Evolutionary conservation across 352 stramenopile genomes (phyloP).

Genomic region (Albugo candida): DNA sequence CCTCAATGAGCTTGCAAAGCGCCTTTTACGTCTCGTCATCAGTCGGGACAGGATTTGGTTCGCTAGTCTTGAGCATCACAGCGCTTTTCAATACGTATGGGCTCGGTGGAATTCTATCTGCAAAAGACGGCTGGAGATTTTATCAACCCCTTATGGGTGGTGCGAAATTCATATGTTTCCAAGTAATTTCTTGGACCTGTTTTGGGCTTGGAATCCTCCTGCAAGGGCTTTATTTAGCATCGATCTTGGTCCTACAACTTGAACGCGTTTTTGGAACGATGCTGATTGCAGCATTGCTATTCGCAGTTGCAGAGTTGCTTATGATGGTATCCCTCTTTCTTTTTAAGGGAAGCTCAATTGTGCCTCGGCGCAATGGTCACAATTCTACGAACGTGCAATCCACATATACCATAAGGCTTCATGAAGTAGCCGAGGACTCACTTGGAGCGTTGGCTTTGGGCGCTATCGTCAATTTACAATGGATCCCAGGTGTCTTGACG

Average conservation of each 20-base stretch:
- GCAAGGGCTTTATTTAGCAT: constrained; percentile 57
- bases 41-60: constrained; percentile 32
- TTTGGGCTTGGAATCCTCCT: constrained; percentile 47
- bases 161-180: constrained; percentile 45
- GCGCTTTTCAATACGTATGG: constrained; percentile 71
- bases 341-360: constrained; percentile 14
- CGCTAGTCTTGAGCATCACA: constrained; percentile 46
- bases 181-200: constrained; percentile 61
- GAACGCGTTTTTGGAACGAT: constrained; percentile 64
- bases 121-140: constrained; percentile 63
- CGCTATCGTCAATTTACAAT: constrained; percentile 42
- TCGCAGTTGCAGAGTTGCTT: constrained; percentile 42
- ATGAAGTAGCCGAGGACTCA: constrained; percentile 30
- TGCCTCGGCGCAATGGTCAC: background rate
- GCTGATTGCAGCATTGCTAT: constrained; percentile 32
- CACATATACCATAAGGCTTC: constrained; percentile 15
- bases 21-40: constrained; percentile 13
- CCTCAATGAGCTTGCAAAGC: background rate
- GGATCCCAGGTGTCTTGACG: constrained; percentile 28
- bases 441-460: constrained; percentile 25
- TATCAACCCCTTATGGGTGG: constrained; percentile 71
- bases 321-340: constrained; percentile 74
- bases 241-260: constrained; percentile 52
- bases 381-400: background rate
- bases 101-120: constrained; percentile 43